Base-by-base conservation (phyloP, 257 asterid genomes). In the Gynochthodes officinalis region DNA sequence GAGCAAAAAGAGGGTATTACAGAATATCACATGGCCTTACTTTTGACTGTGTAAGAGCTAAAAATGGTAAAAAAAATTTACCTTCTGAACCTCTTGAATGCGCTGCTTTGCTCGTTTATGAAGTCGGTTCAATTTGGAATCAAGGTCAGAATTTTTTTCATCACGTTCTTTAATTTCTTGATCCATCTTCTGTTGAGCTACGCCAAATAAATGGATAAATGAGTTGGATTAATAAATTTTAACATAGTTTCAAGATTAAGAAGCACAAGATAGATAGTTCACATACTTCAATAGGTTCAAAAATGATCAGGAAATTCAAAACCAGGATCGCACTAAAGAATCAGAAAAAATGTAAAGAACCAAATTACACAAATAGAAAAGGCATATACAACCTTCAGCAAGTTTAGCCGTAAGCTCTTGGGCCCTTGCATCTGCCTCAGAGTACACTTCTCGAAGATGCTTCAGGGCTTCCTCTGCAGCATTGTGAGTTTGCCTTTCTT, bases 51-150 rank as follows among this genome's bases (percentile, higher is more conserved):
- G 28, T 59, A 18, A 61, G 44, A 32, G 40, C 18, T 16, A 9
- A 7, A 21, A 46, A 75, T 50, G 42, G 12, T 19, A 18, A 23
- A 69, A 35, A 62, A 18, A 49, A 64, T 72, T n/a, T 86, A 92
- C 99, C 89, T 95, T 95, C 69, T 95, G 99, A 82, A 95, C 94
- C 74, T 95, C 99, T 83, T 95, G 99, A 80, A 95, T 95, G 32
- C 98, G 98, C 78, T 91, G 99, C 80, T 95, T 95, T 79, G 99
- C 99, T 81, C 99, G 90, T 87, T 95, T 95, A 80, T 95, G 99
- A 79, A 95, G 99, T 84, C 98, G 86, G 79, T 79, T 95, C 78
- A 95, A 85, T 89, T 92, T 92, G 64, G 87, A 72, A 81, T 95
- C 99, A 60, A 95, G 92, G 87, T 95, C 99, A 1, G 96, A 80